Evolutionary conservation across 768 basidiomycete genomes (phyloP).

Genomic region (Tephrocybe sp.): DNA sequence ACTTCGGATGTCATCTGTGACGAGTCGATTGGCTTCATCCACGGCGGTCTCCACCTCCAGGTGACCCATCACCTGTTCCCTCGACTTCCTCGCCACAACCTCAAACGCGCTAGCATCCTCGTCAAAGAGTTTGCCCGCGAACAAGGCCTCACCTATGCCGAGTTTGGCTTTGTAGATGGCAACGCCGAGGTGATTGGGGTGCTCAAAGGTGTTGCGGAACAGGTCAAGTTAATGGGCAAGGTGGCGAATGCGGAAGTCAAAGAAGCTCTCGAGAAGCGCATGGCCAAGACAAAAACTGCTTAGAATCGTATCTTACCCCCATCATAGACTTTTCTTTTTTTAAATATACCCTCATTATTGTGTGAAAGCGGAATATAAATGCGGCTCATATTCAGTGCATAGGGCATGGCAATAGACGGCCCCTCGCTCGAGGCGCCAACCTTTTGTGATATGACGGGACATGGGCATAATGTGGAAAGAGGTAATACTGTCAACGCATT

Average conservation of each 20-base stretch:
- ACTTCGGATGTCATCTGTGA: constrained; percentile 94
- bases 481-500: constrained; percentile 27
- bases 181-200: constrained; percentile 84
- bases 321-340: background rate
- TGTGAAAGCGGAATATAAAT: constrained; percentile 3
- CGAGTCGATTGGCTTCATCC: constrained; percentile 79
- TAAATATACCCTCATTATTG: background rate
- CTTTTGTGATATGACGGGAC: constrained; percentile 34
- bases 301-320: constrained; percentile 1
- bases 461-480: constrained; percentile 25
- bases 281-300: constrained; percentile 18
- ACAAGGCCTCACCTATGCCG: constrained; percentile 81
- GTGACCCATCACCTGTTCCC: constrained; percentile 98
- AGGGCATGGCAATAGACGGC: constrained; percentile 33
- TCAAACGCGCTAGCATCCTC: constrained; percentile 74
- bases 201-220: constrained; percentile 80
- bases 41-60: constrained; percentile 97
- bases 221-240: constrained; percentile 75
- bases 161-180: constrained; percentile 87
- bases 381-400: constrained; percentile 36
- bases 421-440: constrained; percentile 24
- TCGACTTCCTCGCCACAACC: constrained; percentile 89
- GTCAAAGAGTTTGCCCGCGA: constrained; percentile 89
- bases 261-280: constrained; percentile 56
- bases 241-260: constrained; percentile 77